phyloP scores from a whole-genome alignment of 208 protist species.

The Leishmania amazonensis region DNA sequence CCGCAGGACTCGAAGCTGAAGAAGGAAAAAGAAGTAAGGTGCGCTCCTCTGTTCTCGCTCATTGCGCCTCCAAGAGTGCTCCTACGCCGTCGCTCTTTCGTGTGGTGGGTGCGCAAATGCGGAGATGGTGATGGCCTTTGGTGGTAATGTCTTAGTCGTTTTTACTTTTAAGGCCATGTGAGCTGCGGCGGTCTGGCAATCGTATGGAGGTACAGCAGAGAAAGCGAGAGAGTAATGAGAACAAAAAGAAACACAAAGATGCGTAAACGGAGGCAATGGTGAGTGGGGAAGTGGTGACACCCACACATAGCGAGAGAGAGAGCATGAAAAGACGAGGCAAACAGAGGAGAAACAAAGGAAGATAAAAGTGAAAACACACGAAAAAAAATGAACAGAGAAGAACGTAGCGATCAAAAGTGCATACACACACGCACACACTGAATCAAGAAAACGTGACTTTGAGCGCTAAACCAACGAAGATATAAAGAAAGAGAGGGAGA shows the following conservation, averaged over 20 bases:
- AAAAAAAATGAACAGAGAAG: not conserved
- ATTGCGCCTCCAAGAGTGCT: not conserved
- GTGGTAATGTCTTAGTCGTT: not conserved
- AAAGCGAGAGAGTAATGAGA: not conserved
- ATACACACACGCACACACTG: slow-evolving; percentile 9
- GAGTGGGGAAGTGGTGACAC: not conserved
- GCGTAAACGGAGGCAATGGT: not conserved
- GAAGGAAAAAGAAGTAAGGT: not conserved
- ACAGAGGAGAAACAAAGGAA: not conserved
- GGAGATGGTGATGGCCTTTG: not conserved
- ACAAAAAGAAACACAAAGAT: not conserved
- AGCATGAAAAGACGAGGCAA: not conserved
- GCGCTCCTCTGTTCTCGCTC: not conserved
- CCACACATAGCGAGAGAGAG: not conserved
- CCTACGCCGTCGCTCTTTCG: not conserved
- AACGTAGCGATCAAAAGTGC: not conserved
- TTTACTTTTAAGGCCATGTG: not conserved
- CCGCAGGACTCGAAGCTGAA: not conserved
- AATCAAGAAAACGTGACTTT: not conserved
- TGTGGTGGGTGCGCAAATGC: not conserved
- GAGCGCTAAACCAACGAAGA: not conserved
- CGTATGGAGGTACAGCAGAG: not conserved
- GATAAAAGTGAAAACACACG: not conserved
- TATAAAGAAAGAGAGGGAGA: not conserved
- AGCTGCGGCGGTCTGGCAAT: not conserved